phyloP scores from a whole-genome alignment of 371 early-diverging fungal species.

The Mucor sp. region DNA sequence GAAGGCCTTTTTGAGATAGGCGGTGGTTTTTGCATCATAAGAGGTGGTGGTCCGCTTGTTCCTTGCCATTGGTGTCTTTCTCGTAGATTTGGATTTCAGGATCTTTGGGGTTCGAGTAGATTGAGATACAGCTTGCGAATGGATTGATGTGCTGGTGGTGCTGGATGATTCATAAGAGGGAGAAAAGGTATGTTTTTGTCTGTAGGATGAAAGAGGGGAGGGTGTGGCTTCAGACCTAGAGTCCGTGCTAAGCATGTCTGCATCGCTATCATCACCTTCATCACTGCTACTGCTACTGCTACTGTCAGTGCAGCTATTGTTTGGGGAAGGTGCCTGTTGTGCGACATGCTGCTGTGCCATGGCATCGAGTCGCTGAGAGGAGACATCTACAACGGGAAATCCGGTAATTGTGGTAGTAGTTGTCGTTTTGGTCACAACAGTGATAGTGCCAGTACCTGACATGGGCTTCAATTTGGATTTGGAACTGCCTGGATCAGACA shows the following conservation, averaged over 20 bases:
- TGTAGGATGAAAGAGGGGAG: not conserved
- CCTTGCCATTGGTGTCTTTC: not conserved
- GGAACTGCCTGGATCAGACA: not conserved
- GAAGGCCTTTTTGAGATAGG: slow-evolving; percentile 41
- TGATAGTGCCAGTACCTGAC: not conserved
- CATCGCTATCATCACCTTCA: not conserved
- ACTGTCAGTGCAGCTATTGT: not conserved
- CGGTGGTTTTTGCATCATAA: slow-evolving; percentile 41
- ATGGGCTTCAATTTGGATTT: not conserved
- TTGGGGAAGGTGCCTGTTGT: not conserved
- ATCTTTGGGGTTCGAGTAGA: not conserved
- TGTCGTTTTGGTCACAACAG: not conserved
- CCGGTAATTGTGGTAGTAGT: not conserved
- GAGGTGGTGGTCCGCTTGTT: slow-evolving; percentile 41
- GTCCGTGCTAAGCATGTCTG: not conserved
- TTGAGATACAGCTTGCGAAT: not conserved
- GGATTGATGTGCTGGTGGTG: not conserved
- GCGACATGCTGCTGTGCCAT: not conserved
- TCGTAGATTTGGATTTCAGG: not conserved
- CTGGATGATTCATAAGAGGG: not conserved
- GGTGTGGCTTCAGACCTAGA: not conserved
- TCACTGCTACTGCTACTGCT: not conserved
- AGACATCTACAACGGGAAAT: not conserved
- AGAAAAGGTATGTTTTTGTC: not conserved
- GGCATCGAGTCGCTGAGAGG: not conserved